Evolutionary conservation across 1,284 basidiomycete genomes (phyloP), one percentile per base, ranked within the genome.

Genomic region (Pseudomicrostroma phylloplanum): DNA sequence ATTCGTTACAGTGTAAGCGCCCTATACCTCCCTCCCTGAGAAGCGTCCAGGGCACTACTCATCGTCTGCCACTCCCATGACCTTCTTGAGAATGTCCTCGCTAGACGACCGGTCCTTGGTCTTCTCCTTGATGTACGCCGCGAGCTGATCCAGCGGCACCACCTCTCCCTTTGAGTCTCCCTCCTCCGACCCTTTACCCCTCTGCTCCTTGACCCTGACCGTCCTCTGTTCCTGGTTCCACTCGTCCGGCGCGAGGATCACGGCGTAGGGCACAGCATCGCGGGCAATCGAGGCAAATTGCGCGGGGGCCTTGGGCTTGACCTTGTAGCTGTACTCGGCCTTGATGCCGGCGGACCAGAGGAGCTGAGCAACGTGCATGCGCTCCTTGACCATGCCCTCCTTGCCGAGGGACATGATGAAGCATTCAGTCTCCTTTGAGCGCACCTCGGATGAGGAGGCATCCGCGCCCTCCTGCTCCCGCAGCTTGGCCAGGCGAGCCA

Each of bases 271-370:
- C 42, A 91, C 89, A 69, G 89, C 87, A 73, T 97, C 93, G 77
- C 84, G 87, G 81, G 96, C 94, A n/a, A 91, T 90, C 2, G 88
- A 87, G 19, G 88, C 88, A 77, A 96, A 97, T 79, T 98, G 94
- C 21, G 64, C 57, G 9, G 86, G 83, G 1, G 83, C 82, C 42
- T 92, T 82, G 36, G 82, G 80, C 80, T 97, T 97, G 66, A 83
- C 85, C 81, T 97, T 97, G 73, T 92, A 90, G 77, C 92, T 83
- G 83, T 91, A 98, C 79, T 97, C 94, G 65, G 90, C 86, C 90
- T 92, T 91, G 81, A 98, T 89, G 0, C 92, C 93, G 1, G 86
- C 88, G 66, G 88, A 88, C 80, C 96, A 86, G 60, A 98, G 82
- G 81, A 89, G 86, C 75, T 87, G 87, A 55, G 88, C 89, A 21